Base-by-base conservation (phyloP, 1,284 basidiomycete species). In the Erythrobasidium hasegawianum region DNA sequence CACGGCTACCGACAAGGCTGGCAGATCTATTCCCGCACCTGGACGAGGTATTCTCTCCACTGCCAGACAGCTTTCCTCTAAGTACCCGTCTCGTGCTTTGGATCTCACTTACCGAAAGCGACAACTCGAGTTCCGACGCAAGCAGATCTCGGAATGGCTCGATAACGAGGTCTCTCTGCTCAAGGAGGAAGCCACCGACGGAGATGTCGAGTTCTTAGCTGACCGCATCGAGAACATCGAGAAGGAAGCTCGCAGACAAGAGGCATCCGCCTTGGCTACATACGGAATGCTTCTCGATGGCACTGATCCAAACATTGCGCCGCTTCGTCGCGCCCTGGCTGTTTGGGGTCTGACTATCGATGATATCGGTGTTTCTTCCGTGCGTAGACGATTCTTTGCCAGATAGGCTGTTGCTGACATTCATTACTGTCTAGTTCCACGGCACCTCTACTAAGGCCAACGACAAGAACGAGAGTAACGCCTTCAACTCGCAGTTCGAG, bases 361-460 rank as follows among this genome's bases (percentile, higher is more conserved):
- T 77, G 90, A 96, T 70, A 86, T 98, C 71, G 81, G 82, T 69
- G 81, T 81, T 68, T 72, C 75, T 18, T 76, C 75, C 26, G 70
- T 72, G 26, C 75, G 80, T 74, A 73, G 71, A 22, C 20, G 3
- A 4, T 14, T n/a, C n/a, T n/a, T n/a, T n/a, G n/a, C n/a, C n/a
- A n/a, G n/a, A n/a, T n/a, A n/a, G n/a, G n/a, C n/a, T n/a, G n/a
- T n/a, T n/a, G n/a, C n/a, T n/a, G n/a, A n/a, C n/a, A n/a, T n/a
- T n/a, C n/a, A 57, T 14, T 20, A 57, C 53, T 62, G 69, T 92
- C 56, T 90, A 90, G 24, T 91, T 94, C 70, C 92, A 94, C 74
- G 92, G 92, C 49, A 98, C 95, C 5, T 95, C 93, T 74, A 98
- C 96, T 41, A 88, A 86, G 74, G 95, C 95, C 40, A 98, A 98